Conservation (phyloP, 768 basidiomycete species). For the Multifurca ochricompacta region DNA sequence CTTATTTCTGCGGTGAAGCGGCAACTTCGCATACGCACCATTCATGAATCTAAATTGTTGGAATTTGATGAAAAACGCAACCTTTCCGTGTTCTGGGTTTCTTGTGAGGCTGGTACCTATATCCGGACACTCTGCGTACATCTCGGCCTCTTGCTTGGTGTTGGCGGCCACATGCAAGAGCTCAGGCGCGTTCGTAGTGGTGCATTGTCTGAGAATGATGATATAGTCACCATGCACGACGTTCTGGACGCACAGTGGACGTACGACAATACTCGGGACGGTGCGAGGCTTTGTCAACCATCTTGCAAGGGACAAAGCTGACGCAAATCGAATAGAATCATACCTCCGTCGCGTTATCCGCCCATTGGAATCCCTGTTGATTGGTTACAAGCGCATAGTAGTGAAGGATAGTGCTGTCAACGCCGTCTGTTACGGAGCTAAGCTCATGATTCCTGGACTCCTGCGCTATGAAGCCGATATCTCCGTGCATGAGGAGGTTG, state of each 20-base stretch:
- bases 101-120: slow-evolving; percentile 96
- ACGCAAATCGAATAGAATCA: slow-evolving; percentile 55
- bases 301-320: slow-evolving; percentile 3
- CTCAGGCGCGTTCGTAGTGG: slow-evolving; percentile 90
- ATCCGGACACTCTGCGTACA: slow-evolving; percentile 97
- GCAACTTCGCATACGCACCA: slow-evolving; percentile 93
- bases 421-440: slow-evolving; percentile 98
- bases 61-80: slow-evolving; percentile 98
- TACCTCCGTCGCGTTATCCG: slow-evolving; percentile 93
- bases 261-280: slow-evolving; percentile 96
- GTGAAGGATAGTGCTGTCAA: slow-evolving; percentile 99
- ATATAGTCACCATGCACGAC: slow-evolving; percentile 99
- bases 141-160: slow-evolving; percentile 86
- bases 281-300: slow-evolving; percentile 32
- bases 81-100: slow-evolving; percentile 96
- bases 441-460: slow-evolving; percentile 98
- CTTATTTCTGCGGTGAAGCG: slow-evolving; percentile 99
- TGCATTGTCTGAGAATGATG: slow-evolving; percentile 95
- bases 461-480: slow-evolving; percentile 96
- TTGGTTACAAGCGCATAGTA: slow-evolving; percentile 97
- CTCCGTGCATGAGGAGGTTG: slow-evolving; percentile 89
- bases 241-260: slow-evolving; percentile 98
- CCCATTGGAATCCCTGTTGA: slow-evolving; percentile 87
- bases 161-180: slow-evolving; percentile 99
- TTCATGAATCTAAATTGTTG: slow-evolving; percentile 90